Percentiles rank a stretch among this genome's conserved stretches.
These are phyloP conservation scores for Blastobotrys terrestris DNA, from an alignment of 805 yeast genomes.

Conservation along the genomic window DNA sequence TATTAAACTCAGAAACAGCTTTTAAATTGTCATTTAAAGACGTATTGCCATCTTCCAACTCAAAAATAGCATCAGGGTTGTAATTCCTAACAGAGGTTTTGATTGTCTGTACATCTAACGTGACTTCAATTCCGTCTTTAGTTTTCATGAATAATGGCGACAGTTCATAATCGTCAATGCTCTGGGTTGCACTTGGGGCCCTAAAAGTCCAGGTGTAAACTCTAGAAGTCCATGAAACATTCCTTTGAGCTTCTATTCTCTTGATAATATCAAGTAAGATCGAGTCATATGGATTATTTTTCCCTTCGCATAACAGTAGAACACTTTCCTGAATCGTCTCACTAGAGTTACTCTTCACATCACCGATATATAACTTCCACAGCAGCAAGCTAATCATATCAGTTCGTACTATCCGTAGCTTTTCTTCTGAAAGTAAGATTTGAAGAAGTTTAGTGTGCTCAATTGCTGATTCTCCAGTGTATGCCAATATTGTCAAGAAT, in stretches of 20 bases:
- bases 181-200: neutral
- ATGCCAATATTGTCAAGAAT: conserved; percentile 38
- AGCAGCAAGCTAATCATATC: conserved; percentile 42
- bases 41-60: neutral
- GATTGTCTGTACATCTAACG: conserved; percentile 42
- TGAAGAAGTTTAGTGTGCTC: conserved; percentile 51
- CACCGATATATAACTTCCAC: conserved; percentile 43
- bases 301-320: conserved; percentile 55
- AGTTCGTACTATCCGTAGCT: conserved; percentile 29
- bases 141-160: conserved; percentile 37
- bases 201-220: conserved; percentile 64
- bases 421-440: conserved; percentile 50
- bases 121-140: conserved; percentile 43
- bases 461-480: conserved; percentile 34
- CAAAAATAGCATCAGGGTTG: conserved; percentile 22
- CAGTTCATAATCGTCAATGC: neutral
- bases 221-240: conserved; percentile 58
- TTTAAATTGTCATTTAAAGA: conserved; percentile 1
- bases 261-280: conserved; percentile 52
- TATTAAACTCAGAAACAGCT: neutral
- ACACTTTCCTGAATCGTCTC: conserved; percentile 43
- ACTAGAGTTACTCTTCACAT: conserved; percentile 43
- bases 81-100: conserved; percentile 35
- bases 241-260: conserved; percentile 46
- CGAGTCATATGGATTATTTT: conserved; percentile 53